Base-by-base conservation (phyloP, 192 early-diverging fungal genomes). In the Coemansia sp. region DNA sequence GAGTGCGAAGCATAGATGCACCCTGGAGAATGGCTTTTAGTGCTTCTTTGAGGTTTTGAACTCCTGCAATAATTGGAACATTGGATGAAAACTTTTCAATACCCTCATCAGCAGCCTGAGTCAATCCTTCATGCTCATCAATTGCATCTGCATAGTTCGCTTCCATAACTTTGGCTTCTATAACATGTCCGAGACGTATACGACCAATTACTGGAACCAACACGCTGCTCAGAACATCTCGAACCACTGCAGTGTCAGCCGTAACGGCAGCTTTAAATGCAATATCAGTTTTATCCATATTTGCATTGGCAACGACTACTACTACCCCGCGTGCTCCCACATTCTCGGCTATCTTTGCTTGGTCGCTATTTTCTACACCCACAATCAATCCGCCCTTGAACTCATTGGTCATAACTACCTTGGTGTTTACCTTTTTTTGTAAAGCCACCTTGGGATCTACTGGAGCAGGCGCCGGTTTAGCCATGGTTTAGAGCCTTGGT, bases 311-410 rank as follows among this genome's bases (percentile, higher is more conserved):
- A 4, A 23, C 50, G 6, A 55, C 39, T 2, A 52, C 51, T 19
- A 43, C 35, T 15, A 63, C 38, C 0, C 51, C 62, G 0, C 50
- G 24, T 4, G 62, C 62, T 5, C 62, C 62, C 11, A 25, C n/a
- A n/a, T 23, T 29, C 22, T 63, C 62, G 38, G 62, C 62, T 24
- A 63, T 54, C 5, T 3, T 7, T 3, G 62, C 62, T n/a, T 63
- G 51, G 5, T 54, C 37, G 23, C 29, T 22, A 25, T 29, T 63
- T 41, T 63, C 27, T 5, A 63, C 62, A 5, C 19, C 38, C 21
- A 39, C 51, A 19, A 63, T 54, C 9, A 63, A 10, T 0, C 62
- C 62, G 12, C 50, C 50, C n/a, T 23, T 39, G 15, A 63, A 53
- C 61, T 5, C 9, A 8, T 37, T 21, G n/a, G 56, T 22, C 37